A percentile compares a stretch with the other conserved stretches of the same genome.
Conservation (phyloP, 2,329 filamentous ascomycete genomes). For the Cladosporium cucumerinum region DNA sequence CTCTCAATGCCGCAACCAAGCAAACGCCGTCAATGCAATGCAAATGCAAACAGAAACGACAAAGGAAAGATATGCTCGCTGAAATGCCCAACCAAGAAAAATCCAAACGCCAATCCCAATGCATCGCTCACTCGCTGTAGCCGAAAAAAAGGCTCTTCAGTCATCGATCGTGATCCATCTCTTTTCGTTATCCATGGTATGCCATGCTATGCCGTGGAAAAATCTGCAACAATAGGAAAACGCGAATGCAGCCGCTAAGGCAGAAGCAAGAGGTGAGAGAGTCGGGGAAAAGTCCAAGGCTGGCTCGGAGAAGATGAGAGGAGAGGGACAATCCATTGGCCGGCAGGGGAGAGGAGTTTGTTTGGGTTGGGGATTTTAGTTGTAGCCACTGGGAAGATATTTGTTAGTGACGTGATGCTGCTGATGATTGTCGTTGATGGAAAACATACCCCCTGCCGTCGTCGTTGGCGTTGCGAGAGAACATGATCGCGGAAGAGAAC, state of each 20-base stretch:
- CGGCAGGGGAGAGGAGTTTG: background rate
- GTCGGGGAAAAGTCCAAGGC: conserved; percentile 13
- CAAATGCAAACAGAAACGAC: background rate
- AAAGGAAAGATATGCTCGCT: background rate
- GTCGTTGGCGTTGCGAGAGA: conserved; percentile 20
- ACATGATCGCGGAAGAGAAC: conserved; percentile 1
- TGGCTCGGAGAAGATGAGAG: conserved; percentile 20
- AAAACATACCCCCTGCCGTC: conserved; percentile 30
- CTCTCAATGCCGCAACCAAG: background rate
- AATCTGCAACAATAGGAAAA: background rate
- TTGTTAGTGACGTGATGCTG: conserved; percentile 9
- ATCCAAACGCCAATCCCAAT: background rate
- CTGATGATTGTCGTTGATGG: background rate
- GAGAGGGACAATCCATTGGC: conserved; percentile 11
- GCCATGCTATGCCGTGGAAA: background rate
- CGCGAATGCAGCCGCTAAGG: background rate
- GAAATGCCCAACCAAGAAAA: background rate
- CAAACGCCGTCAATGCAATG: background rate
- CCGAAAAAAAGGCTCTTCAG: background rate
- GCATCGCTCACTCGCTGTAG: background rate
- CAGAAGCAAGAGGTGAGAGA: background rate
- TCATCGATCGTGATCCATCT: background rate
- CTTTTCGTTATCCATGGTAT: conserved; percentile 2
- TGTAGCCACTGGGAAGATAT: conserved; percentile 21
- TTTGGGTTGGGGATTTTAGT: background rate